Evolutionary conservation across 306 rosid genomes (phyloP), one percentile per base, ranked within the genome.

Genomic region (Medicago arabica): DNA sequence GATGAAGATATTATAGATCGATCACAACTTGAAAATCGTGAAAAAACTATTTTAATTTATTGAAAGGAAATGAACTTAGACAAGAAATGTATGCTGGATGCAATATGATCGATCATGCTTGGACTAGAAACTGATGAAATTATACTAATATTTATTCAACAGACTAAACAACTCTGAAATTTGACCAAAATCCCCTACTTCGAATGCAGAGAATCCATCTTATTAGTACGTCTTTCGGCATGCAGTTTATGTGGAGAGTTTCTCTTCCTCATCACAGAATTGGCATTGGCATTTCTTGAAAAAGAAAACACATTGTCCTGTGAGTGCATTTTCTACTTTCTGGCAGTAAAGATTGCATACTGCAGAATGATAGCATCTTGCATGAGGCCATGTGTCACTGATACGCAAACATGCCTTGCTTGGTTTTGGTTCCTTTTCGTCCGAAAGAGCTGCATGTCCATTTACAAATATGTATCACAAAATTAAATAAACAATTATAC

Each of bases 231-330:
- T 17, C 1, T 4, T 58, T 8, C 2, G 21, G 3, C 14, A 21
- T 31, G 11, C 17, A 74, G 2, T 64, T 18, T 41, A 65, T 3
- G 67, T 38, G n/a, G 17, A 72, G 50, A 59, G 34, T 7, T 51
- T 51, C 6, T 23, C 36, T 12, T 46, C 51, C 2, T 76, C 75
- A 0, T 82, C 72, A 10, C 85, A 77, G 72, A 66, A 82, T 58
- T 82, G 77, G 76, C 85, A 82, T 25, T 23, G 23, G 50, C 85
- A 82, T 67, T 59, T 77, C 75, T 60, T 77, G 72, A 66, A 71
- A 11, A 49, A 40, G 60, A 50, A 34, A 58, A 5, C 77, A 44
- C 83, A 83, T 70, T 69, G 69, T 1, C 86, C 86, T 15, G 83
- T 50, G 28, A 78, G 49, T 43, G 86, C 86, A 43, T 83, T 74